Evolutionary conservation across 106 monocot genomes (phyloP), one percentile per base, ranked within the genome.

Genomic region (Dendrobium huoshanense): DNA sequence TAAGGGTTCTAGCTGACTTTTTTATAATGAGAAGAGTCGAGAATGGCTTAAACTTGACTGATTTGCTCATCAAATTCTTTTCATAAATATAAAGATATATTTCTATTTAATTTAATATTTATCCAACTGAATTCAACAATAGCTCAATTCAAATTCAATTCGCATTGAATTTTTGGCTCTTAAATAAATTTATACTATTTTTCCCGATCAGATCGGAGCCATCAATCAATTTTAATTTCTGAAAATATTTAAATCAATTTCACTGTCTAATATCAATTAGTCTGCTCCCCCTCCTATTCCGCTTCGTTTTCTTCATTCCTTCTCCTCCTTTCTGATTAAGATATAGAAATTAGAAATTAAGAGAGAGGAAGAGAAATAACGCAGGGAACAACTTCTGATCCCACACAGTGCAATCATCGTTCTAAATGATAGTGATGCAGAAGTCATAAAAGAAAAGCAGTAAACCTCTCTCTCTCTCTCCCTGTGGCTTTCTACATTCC

Each of bases 371-470:
- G 64, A 65, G 61, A 65, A 37, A 25, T 65, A 24, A 25, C 15
- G 70, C 70, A 70, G 70, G 70, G 70, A 70, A 70, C 70, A 70
- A 16, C 70, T 33, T 70, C 70, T 70, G 70, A 29, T 70, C 20
- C 9, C 37, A 29, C 70, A 70, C 70, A 70, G 70, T 70, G 70
- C 33, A 33, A 70, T 70, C 70, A 70, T 70, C 70, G 37, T 70
- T 70, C 70, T 37, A 70, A 33, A 70, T 70, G 37, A 70, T 70
- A 70, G 15, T 70, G 37, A 70, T 37, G 29, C 70, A 70, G 29
- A 70, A 70, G 70, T 37, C 70, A 70, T 70, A 37, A 70, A 70
- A 70, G 37, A 37, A 70, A 70, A 9, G 15, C 33, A 70, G 70
- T 70, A 37, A 33, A 33, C 70, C 15, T 3, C 15, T 7, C 24